Conservation (phyloP, 257 asterid genomes). For the Solanum pennellii region DNA sequence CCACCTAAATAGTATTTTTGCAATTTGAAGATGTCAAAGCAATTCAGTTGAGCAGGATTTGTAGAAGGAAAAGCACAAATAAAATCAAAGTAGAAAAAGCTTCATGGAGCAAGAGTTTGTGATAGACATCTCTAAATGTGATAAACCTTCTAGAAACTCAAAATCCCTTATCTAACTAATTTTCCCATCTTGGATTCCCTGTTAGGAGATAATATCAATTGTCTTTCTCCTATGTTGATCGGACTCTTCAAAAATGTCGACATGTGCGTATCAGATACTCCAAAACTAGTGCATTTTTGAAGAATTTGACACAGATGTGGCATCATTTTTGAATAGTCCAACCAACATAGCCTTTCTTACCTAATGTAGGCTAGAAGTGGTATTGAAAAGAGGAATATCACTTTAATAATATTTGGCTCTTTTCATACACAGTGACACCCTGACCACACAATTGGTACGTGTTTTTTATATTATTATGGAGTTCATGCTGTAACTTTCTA, state of each 20-base stretch:
- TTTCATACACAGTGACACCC: not conserved
- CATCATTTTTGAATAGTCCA: no score
- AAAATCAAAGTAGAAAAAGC: not conserved
- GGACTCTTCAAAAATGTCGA: no score
- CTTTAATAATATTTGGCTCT: not conserved
- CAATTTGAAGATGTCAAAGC: not conserved
- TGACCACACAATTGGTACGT: not conserved
- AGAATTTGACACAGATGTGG: no score
- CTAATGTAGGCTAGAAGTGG: not conserved
- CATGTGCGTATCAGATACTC: no score
- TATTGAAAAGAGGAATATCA: not conserved
- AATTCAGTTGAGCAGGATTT: not conserved
- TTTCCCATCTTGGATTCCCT: not conserved
- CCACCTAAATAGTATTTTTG: not conserved
- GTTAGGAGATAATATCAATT: not conserved
- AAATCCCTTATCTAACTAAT: not conserved
- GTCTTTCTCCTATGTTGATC: not conserved
- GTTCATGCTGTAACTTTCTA: not conserved
- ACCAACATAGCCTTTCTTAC: not conserved
- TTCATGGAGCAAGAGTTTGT: not conserved
- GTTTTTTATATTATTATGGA: not conserved
- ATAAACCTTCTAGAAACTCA: not conserved
- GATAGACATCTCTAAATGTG: not conserved
- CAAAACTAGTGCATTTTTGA: no score
- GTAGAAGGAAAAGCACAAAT: not conserved